These are phyloP conservation scores for Excoecaria cochinchinensis DNA, from an alignment of 345 rosid genomes.

Conservation along the genomic window DNA sequence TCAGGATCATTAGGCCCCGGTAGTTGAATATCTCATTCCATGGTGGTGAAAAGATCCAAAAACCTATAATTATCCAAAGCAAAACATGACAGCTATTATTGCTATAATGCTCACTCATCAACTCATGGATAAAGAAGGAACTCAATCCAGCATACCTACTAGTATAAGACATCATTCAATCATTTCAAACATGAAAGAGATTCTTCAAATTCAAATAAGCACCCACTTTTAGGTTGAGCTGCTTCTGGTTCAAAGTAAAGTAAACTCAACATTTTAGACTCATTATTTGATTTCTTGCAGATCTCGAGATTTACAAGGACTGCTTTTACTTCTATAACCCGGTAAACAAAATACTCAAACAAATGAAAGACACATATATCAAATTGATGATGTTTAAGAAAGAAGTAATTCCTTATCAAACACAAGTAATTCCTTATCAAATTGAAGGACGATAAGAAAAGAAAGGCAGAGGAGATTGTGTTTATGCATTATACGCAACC, in stretches of 20 bases:
- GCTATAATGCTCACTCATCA: background rate
- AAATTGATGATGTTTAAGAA: no score
- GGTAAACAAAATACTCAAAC: background rate
- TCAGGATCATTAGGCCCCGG: constrained; percentile 72
- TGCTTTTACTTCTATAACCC: background rate
- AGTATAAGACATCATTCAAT: background rate
- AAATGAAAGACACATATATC: no score
- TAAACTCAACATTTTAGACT: background rate
- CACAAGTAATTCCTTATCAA: no score
- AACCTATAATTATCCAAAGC: constrained; percentile 37
- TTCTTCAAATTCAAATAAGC: background rate
- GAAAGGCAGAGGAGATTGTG: no score
- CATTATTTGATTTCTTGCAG: background rate
- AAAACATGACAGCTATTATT: no score
- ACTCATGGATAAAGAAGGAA: background rate
- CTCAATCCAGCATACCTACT: background rate
- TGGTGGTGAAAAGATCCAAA: constrained; percentile 38
- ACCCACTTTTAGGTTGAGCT: background rate
- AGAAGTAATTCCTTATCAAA: no score
- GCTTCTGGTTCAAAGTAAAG: background rate
- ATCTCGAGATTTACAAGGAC: background rate
- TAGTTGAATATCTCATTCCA: constrained; percentile 48
- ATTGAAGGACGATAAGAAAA: no score
- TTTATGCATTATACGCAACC: no score
- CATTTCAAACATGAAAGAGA: background rate